Conservation (phyloP, 495 filamentous ascomycete genomes). For the Hypoxylon crocopeplum region DNA sequence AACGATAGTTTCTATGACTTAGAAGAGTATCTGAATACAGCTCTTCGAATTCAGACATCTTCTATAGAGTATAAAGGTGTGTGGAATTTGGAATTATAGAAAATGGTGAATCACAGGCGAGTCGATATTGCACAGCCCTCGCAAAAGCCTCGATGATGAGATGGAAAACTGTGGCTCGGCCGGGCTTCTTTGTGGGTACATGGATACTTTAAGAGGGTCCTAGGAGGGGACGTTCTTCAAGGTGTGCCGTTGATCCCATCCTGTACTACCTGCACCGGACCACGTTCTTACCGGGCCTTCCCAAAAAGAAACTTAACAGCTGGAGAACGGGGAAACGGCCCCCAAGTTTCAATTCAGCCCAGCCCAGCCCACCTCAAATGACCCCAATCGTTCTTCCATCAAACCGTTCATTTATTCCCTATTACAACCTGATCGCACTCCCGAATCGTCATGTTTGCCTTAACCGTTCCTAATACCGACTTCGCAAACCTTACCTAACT, state of each 20-base stretch:
- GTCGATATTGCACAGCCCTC: conserved; percentile 15
- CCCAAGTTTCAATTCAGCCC: conserved; percentile 25
- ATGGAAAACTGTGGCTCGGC: conserved; percentile 20
- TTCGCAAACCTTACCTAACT: conserved; percentile 6
- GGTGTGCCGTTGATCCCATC: not conserved
- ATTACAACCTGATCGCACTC: too few species aligned
- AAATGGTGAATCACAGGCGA: conserved; percentile 1
- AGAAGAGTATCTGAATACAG: too few species aligned
- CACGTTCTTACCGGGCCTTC: conserved; percentile 28
- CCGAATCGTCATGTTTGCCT: too few species aligned
- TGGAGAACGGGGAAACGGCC: conserved; percentile 9
- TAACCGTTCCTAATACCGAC: conserved; percentile 6
- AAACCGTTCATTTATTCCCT: too few species aligned
- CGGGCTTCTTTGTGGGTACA: not conserved
- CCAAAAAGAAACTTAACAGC: conserved; percentile 3
- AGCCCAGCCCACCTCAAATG: conserved; percentile 30
- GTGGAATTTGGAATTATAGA: not conserved
- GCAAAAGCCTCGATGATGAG: conserved; percentile 13
- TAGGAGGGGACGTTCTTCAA: not conserved
- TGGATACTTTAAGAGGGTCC: too few species aligned
- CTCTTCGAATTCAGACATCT: too few species aligned
- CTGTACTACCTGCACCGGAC: too few species aligned
- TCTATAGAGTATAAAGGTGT: too few species aligned
- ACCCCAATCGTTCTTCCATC: too few species aligned
- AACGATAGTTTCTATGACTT: too few species aligned